Evolutionary conservation across 163 green algal species (phyloP).

Genomic region (Prototheca cutis): DNA sequence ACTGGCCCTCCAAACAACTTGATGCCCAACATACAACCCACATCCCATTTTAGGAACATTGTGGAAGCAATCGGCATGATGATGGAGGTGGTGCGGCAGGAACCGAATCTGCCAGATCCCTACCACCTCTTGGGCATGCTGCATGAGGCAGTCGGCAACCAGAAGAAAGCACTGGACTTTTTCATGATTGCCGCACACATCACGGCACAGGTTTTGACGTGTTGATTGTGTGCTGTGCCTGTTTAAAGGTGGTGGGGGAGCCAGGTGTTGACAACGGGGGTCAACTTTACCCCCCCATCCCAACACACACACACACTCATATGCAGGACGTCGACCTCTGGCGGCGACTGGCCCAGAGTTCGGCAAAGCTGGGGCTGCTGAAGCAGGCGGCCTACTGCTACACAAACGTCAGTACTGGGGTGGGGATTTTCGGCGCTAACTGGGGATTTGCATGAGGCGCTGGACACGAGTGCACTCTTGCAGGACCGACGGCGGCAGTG

Average conservation of each 20-base stretch:
- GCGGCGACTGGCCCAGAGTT: conserved; percentile 56
- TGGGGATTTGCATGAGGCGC: too few species aligned
- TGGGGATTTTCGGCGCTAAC: too few species aligned
- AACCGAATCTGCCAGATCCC: conserved; percentile 64
- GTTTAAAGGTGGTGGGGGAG: too few species aligned
- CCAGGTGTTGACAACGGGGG: too few species aligned
- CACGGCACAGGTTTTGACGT: neutral
- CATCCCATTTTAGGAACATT: too few species aligned
- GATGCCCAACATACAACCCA: too few species aligned
- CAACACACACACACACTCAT: too few species aligned
- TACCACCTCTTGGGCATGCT: conserved; percentile 76
- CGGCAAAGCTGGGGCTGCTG: conserved; percentile 44
- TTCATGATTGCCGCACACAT: conserved; percentile 70
- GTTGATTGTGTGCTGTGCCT: neutral
- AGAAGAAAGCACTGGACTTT: conserved; percentile 66
- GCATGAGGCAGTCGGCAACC: conserved; percentile 46
- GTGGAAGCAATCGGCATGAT: conserved; percentile 50
- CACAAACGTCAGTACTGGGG: conserved; percentile 49
- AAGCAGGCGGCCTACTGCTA: conserved; percentile 80
- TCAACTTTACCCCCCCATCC: too few species aligned
- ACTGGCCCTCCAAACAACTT: too few species aligned
- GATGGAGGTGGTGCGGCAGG: conserved; percentile 53
- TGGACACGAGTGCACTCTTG: too few species aligned
- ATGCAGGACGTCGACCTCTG: conserved; percentile 56
- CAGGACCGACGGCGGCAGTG: too few species aligned